A percentile compares a stretch with the other conserved stretches of the same genome.
Conservation (phyloP, 2,329 filamentous ascomycete genomes). For the Colletotrichum falcatum region DNA sequence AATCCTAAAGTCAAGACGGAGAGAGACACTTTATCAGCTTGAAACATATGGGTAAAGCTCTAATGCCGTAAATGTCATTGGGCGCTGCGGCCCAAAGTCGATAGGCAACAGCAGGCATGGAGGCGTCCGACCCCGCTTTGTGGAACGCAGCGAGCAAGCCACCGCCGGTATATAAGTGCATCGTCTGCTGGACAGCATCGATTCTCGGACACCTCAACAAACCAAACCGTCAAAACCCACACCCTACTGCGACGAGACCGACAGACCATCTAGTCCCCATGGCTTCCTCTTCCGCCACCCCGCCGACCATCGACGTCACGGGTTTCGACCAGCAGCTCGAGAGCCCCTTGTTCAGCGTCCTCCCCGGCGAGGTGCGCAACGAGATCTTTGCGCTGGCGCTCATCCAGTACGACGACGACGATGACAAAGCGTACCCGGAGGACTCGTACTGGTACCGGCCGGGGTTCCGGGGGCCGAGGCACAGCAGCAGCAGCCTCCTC, state of each 20-base stretch:
- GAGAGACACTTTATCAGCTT: too few species aligned
- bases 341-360: conserved; percentile 48
- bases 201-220: background rate
- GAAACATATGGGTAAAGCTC: background rate
- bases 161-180: background rate
- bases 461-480: conserved; percentile 53
- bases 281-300: background rate
- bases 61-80: background rate
- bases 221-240: background rate
- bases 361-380: conserved; percentile 63
- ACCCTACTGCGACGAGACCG: background rate
- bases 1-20: too few species aligned
- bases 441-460: conserved; percentile 56
- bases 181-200: background rate
- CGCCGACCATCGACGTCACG: conserved; percentile 4
- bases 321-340: conserved; percentile 2
- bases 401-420: conserved; percentile 52
- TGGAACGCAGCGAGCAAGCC: background rate
- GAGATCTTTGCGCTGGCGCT: conserved; percentile 59
- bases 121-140: conserved; percentile 35
- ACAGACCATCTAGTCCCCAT: background rate
- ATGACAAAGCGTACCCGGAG: conserved; percentile 45
- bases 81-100: background rate
- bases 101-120: conserved; percentile 19
- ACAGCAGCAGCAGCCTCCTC: conserved; percentile 53